Evolutionary conservation across 1,284 basidiomycete genomes (phyloP), one percentile per base, ranked within the genome.

Genomic region (Pseudozyma flocculosa): DNA sequence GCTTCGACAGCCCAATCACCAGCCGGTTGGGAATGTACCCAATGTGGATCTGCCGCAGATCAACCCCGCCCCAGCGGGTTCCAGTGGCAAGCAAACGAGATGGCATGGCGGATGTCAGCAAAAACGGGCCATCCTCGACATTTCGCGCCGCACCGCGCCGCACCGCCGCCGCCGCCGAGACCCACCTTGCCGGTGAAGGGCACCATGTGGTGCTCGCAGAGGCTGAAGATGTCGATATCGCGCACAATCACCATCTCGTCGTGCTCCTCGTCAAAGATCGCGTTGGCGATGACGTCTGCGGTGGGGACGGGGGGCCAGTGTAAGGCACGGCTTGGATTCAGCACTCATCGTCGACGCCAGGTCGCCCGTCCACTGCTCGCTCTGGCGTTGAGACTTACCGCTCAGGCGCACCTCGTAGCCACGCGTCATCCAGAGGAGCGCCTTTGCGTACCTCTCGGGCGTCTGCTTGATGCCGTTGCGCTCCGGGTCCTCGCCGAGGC

Each of bases 241-340:
- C 90, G 86, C 44, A 99, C 95, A 61, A 99, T 87, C 48, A 99
- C 94, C 92, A 99, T 95, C 80, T 99, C 95, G 75, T 98, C 95
- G 81, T 99, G 95, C 80, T 99, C 92, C 80, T 99, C 95, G 48
- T 92, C 89, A 78, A 99, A 99, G 38, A 99, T 87, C 46, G 95
- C 95, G 82, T 96, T 91, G 79, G 96, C 95, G 68, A 98, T 96
- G 64, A 98, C 93, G 78, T 98, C 94, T 89, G 80, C 53, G 19
- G 19, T 23, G 24, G 26, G 13, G 17, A 42, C 5, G n/a, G 11
- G n/a, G 40, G 5, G 30, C 5, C n/a, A 43, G 40, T 4, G 44
- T 7, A 21, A 47, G 10, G 11, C 29, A 40, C 23, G 21, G 9
- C 32, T 32, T n/a, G n/a, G n/a, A n/a, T n/a, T n/a, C n/a, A n/a